Conservation (phyloP, 306 rosid genomes). For the Citrullus amarus region DNA sequence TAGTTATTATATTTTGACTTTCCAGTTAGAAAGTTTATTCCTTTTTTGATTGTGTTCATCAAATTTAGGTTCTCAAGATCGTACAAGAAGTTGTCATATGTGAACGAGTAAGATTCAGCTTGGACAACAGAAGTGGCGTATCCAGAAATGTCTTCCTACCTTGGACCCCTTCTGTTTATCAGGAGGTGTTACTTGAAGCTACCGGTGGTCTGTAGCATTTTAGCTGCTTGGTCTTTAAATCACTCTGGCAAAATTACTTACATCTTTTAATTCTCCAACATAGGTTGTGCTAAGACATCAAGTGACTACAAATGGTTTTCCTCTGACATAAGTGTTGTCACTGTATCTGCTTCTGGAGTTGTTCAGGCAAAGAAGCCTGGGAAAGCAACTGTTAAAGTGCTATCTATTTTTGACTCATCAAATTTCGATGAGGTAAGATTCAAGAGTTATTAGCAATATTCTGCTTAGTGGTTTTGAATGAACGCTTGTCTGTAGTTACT, state of each 20-base stretch:
- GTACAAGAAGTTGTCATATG: conserved; percentile 64
- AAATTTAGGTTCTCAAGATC: conserved; percentile 40
- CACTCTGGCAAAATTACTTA: conserved; percentile 13
- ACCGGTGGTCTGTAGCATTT: conserved; percentile 60
- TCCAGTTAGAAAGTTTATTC: background rate
- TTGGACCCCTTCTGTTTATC: conserved; percentile 74
- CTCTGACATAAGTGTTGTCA: conserved; percentile 50
- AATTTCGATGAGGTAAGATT: conserved; percentile 78
- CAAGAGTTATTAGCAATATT: background rate
- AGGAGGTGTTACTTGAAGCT: conserved; percentile 70
- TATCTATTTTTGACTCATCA: conserved; percentile 53
- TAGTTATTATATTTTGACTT: background rate
- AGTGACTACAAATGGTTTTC: conserved; percentile 83
- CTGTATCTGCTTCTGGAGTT: conserved; percentile 68
- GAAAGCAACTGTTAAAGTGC: conserved; percentile 70
- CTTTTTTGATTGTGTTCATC: background rate
- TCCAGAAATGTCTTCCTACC: conserved; percentile 50
- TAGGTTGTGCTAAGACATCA: conserved; percentile 73
- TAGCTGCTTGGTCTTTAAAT: conserved; percentile 19
- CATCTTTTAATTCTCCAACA: conserved; percentile 10
- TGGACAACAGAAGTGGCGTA: conserved; percentile 30
- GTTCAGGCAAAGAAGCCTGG: conserved; percentile 86
- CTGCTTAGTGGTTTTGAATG: background rate
- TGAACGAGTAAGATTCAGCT: conserved; percentile 49
- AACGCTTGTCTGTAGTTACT: background rate